Conservation (phyloP, 148 eudicot genomes). For the Camellia granthamiana region DNA sequence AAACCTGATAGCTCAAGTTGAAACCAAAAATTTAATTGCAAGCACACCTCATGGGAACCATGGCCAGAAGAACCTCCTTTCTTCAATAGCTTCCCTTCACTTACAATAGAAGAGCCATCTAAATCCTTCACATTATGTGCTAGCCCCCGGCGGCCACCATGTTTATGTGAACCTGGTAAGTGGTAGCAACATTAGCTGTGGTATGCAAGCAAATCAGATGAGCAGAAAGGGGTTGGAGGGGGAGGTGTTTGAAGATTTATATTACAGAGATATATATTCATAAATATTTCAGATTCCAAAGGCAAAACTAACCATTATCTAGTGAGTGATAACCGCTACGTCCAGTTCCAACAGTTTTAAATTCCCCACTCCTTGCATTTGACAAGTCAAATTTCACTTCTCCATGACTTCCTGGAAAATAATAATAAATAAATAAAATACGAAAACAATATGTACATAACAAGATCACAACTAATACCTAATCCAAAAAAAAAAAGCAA, state of each 20-base stretch:
- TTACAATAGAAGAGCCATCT: constrained; percentile 37
- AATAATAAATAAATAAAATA: too few relatives aligned
- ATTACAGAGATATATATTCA: background rate
- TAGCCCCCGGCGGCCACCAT: constrained; percentile 62
- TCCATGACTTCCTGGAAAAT: constrained; percentile 39
- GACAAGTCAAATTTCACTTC: constrained; percentile 45
- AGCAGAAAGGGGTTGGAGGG: background rate
- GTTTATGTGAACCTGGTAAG: constrained; percentile 60
- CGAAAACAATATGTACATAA: background rate
- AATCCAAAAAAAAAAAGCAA: background rate
- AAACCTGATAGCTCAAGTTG: background rate
- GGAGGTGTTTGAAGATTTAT: background rate
- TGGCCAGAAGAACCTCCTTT: constrained; percentile 55
- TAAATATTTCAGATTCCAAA: background rate
- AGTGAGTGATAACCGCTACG: constrained; percentile 35
- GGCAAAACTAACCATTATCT: constrained; percentile 52
- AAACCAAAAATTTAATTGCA: background rate
- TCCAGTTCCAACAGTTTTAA: constrained; percentile 37
- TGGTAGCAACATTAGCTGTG: constrained; percentile 5
- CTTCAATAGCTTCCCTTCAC: constrained; percentile 55
- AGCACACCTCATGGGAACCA: constrained; percentile 74
- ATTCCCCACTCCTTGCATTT: constrained; percentile 37
- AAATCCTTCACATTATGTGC: constrained; percentile 51
- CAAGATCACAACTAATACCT: background rate
- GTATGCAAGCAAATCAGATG: background rate